Evolutionary conservation across 177 flowering plant genomes (phyloP).

Genomic region (Telopea speciosissima): DNA sequence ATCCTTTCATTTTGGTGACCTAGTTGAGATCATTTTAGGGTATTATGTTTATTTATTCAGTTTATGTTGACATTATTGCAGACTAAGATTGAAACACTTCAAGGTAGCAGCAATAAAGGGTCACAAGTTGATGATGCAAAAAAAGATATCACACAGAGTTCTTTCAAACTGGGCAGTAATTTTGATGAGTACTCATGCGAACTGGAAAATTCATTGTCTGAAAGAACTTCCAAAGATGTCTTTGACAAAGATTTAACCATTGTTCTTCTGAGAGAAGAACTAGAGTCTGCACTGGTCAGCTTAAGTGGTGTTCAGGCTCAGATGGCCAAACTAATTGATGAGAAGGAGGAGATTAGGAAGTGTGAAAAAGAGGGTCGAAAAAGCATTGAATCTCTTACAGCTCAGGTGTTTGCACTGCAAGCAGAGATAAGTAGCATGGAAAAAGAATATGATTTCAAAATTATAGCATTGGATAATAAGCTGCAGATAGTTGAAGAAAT

Average conservation of each 20-base stretch:
- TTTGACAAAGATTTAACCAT: constrained; percentile 40
- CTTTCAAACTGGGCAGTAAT: constrained; percentile 12
- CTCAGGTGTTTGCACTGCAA: constrained; percentile 41
- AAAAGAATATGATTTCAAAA: constrained; percentile 29
- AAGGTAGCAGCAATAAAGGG: constrained; percentile 13
- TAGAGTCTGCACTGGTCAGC: constrained; percentile 60
- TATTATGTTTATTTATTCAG: constrained; percentile 2
- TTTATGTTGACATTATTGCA: constrained; percentile 29
- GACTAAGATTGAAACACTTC: constrained; percentile 24
- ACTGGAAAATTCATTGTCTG: constrained; percentile 13
- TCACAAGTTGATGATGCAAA: constrained; percentile 12
- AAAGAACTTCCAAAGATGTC: constrained; percentile 17
- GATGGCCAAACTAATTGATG: constrained; percentile 43
- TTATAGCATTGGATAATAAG: constrained; percentile 38
- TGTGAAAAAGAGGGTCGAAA: constrained; percentile 34
- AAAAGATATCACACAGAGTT: constrained; percentile 11
- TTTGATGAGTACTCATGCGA: constrained; percentile 10
- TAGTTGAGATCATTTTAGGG: constrained; percentile 1
- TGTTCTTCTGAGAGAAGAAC: constrained; percentile 60
- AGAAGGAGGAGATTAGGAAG: constrained; percentile 50
- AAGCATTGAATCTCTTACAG: constrained; percentile 32
- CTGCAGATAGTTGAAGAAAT: constrained; percentile 32
- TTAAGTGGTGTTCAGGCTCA: constrained; percentile 55
- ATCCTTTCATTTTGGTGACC: constrained; percentile 1
- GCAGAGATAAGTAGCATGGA: constrained; percentile 37